phyloP scores from a whole-genome alignment of 176 grass and related monocot genomes.

The Phragmites australis region DNA sequence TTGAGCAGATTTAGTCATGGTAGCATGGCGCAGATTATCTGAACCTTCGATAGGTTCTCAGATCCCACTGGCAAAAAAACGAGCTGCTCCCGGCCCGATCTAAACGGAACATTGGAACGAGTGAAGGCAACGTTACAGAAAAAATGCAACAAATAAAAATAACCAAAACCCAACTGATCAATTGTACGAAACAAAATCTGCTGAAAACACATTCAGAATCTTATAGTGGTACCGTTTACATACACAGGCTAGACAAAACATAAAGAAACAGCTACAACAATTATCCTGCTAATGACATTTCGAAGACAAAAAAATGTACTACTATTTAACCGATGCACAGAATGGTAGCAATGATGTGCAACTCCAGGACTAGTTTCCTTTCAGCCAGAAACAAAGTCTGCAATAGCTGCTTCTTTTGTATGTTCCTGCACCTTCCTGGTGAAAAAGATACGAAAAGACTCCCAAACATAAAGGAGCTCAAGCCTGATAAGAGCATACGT shows the following conservation, averaged over 20 bases:
- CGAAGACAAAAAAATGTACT: neutral
- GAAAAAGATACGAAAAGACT: conserved; percentile 22
- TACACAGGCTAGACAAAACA: neutral
- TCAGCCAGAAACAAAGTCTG: neutral
- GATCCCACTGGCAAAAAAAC: too few relatives aligned
- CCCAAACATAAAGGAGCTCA: conserved; percentile 17
- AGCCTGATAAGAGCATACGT: neutral
- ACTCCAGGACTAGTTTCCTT: conserved; percentile 8
- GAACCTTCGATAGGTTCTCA: too few relatives aligned
- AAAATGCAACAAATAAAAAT: neutral
- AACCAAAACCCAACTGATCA: neutral
- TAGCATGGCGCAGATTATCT: too few relatives aligned
- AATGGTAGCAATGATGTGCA: conserved; percentile 14
- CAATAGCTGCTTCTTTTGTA: conserved; percentile 6
- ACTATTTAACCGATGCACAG: neutral
- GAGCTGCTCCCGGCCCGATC: too few relatives aligned
- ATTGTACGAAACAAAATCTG: neutral
- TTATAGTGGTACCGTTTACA: neutral
- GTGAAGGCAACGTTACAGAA: too few relatives aligned
- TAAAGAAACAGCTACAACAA: conserved; percentile 6
- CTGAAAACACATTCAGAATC: too few relatives aligned
- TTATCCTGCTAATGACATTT: neutral
- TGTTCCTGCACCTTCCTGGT: conserved; percentile 36
- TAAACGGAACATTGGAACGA: too few relatives aligned
- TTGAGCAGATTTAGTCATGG: too few relatives aligned